A percentile compares a stretch with the other conserved stretches of the same genome.
phyloP scores from a whole-genome alignment of 1,284 basidiomycete species.

The Pseudomicrostroma phylloplanum region DNA sequence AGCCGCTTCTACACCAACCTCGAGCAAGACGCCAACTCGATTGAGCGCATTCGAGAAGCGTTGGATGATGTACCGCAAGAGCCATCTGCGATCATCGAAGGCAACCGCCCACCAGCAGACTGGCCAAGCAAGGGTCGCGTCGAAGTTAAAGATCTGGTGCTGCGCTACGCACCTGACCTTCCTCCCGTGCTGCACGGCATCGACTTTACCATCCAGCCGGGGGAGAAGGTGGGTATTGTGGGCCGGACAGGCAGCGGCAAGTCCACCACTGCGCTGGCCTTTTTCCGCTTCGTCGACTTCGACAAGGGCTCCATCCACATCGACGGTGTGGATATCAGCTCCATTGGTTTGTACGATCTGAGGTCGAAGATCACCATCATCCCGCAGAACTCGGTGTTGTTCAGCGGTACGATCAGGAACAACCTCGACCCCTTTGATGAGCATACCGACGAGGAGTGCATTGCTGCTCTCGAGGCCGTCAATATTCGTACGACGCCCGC shows the following conservation, averaged over 20 bases:
- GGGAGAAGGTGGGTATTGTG: constrained; percentile 79
- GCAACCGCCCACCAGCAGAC: constrained; percentile 49
- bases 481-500: background rate
- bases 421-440: constrained; percentile 36
- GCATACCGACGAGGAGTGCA: constrained; percentile 28
- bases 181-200: constrained; percentile 56
- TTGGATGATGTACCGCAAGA: constrained; percentile 52
- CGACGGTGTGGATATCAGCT: constrained; percentile 53
- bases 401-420: constrained; percentile 38
- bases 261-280: constrained; percentile 38
- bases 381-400: constrained; percentile 50
- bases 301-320: constrained; percentile 28
- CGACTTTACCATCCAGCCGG: constrained; percentile 57
- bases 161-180: constrained; percentile 55
- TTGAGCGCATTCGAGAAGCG: constrained; percentile 56
- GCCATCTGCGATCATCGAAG: constrained; percentile 50
- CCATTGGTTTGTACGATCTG: constrained; percentile 54
- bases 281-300: constrained; percentile 41
- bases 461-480: constrained; percentile 24
- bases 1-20: constrained; percentile 22
- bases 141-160: constrained; percentile 53
- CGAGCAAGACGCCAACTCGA: constrained; percentile 25
- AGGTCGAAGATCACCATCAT: constrained; percentile 56
- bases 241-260: constrained; percentile 58
- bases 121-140: constrained; percentile 56